These are phyloP conservation scores for Conoideocrella luteorostrata DNA, from an alignment of 2,329 filamentous ascomycete genomes.

Conservation along the genomic window DNA sequence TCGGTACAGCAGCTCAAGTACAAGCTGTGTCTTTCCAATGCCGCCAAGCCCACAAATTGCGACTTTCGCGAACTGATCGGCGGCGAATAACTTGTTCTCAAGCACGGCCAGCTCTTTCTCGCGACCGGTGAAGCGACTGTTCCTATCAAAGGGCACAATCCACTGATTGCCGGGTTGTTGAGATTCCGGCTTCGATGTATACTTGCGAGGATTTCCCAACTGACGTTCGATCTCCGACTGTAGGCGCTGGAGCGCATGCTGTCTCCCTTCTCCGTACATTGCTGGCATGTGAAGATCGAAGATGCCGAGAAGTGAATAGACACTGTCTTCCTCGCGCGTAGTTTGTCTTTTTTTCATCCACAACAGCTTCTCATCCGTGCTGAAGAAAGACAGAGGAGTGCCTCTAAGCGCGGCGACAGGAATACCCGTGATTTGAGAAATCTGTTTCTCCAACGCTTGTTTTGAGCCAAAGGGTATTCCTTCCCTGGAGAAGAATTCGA, in stretches of 20 bases:
- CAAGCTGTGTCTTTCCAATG: slow-evolving; percentile 9
- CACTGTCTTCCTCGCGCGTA: slow-evolving; percentile 5
- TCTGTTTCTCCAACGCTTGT: slow-evolving; percentile 4
- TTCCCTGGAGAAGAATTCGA: slow-evolving; percentile 10
- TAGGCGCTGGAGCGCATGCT: no score
- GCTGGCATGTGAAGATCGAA: slow-evolving; percentile 9
- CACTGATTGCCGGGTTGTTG: no score
- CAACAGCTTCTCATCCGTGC: background rate
- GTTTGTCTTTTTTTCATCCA: slow-evolving; percentile 6
- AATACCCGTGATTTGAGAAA: slow-evolving; percentile 12
- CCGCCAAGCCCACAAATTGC: no score
- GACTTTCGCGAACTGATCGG: no score
- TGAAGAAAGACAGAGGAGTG: slow-evolving; percentile 1
- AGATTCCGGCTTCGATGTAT: no score
- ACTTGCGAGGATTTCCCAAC: no score
- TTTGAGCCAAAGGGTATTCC: slow-evolving; percentile 9
- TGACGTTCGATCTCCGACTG: no score
- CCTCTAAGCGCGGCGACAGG: slow-evolving; percentile 8
- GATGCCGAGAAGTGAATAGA: slow-evolving; percentile 8
- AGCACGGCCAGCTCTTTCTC: no score
- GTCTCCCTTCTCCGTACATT: slow-evolving; percentile 10
- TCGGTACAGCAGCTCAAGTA: slow-evolving; percentile 5
- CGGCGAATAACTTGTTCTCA: no score
- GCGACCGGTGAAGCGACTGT: no score
- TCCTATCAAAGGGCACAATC: no score